Base-by-base conservation (phyloP, 73 alveolate genomes). In the Paramecium bursaria region DNA sequence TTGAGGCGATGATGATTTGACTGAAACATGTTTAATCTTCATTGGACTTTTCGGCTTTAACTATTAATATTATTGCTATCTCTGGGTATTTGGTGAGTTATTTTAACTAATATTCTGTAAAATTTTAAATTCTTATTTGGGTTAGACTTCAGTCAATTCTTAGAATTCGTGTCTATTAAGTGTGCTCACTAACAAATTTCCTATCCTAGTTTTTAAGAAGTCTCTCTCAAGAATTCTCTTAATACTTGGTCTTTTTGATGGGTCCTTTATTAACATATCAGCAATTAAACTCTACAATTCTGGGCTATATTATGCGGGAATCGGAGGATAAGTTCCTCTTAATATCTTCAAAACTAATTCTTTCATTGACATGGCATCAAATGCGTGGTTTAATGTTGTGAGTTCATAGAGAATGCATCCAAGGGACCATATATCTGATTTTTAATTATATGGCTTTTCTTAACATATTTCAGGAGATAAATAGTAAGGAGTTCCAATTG, bases 401-500 rank as follows among this genome's bases (percentile, higher is more conserved):
- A 96, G 85, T 75, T 98, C 99, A 88, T 95, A 98, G 42, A 98
- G 91, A 23, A 98, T 91, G 52, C 99, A 97, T n/a, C 99, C 99
- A 2, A 97, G 91, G n/a, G 98, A 91, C 99, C 99, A 98, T 0
- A 98, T 93, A 87, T 98, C 99, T 31, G 99, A 95, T 90, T 98
- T 95, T 79, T 95, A 86, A 76, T 93, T 97, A 92, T 98, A 98
- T 0, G 99, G 99, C 86, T 93, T 94, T 74, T 92, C 98, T 33
- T 91, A 91, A 42, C 99, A 96, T 2, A 98, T 97, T 85, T 98
- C 99, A 13, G 99, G 99, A 0, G 99, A 90, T 48, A 96, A 85
- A 80, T 97, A 98, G 90, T 93, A 98, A 13, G 99, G 99, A 2
- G 99, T 98, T 17, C 99, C 99, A 77, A 98, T 95, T 2, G 98